A percentile compares a stretch with the other conserved stretches of the same genome.
These are phyloP conservation scores for Boletus mariae DNA, from an alignment of 1,284 basidiomycete genomes.

Conservation along the genomic window DNA sequence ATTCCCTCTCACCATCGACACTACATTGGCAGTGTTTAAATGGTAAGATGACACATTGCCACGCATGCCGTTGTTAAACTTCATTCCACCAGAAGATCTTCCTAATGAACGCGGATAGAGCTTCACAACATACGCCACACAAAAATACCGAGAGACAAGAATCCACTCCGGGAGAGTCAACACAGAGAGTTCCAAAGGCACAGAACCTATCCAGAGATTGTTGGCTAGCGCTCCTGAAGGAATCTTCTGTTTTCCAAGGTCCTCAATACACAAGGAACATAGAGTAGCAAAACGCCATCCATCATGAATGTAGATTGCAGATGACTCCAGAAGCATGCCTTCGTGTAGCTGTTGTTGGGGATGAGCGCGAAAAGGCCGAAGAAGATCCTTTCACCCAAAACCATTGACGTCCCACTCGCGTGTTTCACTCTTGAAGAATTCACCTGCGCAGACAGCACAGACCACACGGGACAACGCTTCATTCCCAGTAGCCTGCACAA, in stretches of 20 bases:
- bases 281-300: not conserved
- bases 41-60: not conserved
- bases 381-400: not conserved
- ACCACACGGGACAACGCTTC: no score
- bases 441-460: not conserved
- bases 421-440: not conserved
- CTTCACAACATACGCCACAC: not conserved
- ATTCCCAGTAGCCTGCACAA: no score
- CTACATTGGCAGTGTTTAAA: not conserved
- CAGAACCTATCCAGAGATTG: not conserved
- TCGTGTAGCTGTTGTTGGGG: not conserved
- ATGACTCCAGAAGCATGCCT: not conserved
- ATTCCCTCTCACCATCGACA: not conserved
- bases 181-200: not conserved
- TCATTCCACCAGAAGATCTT: no score
- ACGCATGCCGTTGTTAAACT: not conserved
- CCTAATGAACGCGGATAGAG: not conserved
- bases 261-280: not conserved
- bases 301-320: accelerated
- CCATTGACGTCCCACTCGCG: not conserved
- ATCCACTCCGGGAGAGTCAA: not conserved
- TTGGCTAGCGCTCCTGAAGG: not conserved
- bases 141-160: not conserved
- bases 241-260: not conserved
- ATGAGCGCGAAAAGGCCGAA: not conserved